Evolutionary conservation across 106 monocot species (phyloP).

Genomic region (Xerophyta viscosa): DNA sequence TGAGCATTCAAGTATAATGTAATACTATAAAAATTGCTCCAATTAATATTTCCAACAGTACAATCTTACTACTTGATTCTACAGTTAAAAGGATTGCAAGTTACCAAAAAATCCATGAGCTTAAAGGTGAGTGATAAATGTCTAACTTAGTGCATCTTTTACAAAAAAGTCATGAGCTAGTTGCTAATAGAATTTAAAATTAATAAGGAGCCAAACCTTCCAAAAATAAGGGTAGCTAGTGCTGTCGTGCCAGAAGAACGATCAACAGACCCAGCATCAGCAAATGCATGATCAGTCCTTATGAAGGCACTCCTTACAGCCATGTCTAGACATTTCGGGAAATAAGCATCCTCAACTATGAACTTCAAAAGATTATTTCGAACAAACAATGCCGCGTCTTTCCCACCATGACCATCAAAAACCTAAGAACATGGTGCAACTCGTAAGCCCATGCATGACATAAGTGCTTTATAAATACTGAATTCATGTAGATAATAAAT

Average conservation of each 20-base stretch:
- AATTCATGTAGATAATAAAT: too few species aligned
- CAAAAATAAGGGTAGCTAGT: slow-evolving; percentile 53
- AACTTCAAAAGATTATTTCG: slow-evolving; percentile 49
- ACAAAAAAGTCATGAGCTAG: too few species aligned
- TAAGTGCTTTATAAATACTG: too few species aligned
- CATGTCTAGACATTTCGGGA: slow-evolving; percentile 38
- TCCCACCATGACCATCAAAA: slow-evolving; percentile 84
- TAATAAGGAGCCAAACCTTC: slow-evolving; percentile 32
- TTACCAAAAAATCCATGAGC: too few species aligned
- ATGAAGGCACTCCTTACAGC: slow-evolving; percentile 62
- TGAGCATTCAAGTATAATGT: too few species aligned
- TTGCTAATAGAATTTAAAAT: neutral
- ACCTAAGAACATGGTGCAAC: slow-evolving; percentile 29
- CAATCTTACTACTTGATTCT: too few species aligned
- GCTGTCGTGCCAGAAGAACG: slow-evolving; percentile 70
- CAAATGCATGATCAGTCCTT: slow-evolving; percentile 64
- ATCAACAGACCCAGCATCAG: slow-evolving; percentile 43
- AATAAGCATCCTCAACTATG: slow-evolving; percentile 52
- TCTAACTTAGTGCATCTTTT: too few species aligned
- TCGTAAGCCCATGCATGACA: too few species aligned
- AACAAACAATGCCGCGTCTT: slow-evolving; percentile 64
- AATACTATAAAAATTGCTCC: too few species aligned
- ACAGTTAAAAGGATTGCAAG: too few species aligned
- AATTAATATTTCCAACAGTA: too few species aligned
- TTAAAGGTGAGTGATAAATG: neutral